Percentiles rank a stretch among this genome's conserved stretches.
These are phyloP conservation scores for Coemansia biformis DNA, from an alignment of 192 early-diverging fungal species.

Conservation along the genomic window DNA sequence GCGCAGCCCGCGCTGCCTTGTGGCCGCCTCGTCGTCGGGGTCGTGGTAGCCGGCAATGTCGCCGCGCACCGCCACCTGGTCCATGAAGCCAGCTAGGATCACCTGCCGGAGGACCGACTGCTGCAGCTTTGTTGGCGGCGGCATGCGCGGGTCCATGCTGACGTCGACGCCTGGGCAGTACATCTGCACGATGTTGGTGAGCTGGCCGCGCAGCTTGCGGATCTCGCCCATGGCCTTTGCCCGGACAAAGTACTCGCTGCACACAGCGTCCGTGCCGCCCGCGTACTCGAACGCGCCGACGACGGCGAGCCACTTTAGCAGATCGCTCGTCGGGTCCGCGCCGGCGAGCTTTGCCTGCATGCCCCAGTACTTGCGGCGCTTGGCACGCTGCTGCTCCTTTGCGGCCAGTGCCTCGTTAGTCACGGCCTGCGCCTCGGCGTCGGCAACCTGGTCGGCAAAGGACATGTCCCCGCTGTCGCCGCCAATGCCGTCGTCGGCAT, in stretches of 20 bases:
- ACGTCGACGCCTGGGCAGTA: constrained; percentile 57
- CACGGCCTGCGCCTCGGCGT: constrained; percentile 54
- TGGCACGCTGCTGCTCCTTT: constrained; percentile 55
- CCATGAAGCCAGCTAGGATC: constrained; percentile 81
- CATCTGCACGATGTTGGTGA: constrained; percentile 65
- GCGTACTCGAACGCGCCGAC: constrained; percentile 85
- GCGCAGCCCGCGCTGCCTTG: constrained; percentile 51
- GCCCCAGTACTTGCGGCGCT: constrained; percentile 65
- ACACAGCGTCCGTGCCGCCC: constrained; percentile 63
- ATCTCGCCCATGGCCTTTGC: constrained; percentile 80
- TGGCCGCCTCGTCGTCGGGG: constrained; percentile 39
- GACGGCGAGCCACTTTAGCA: constrained; percentile 76
- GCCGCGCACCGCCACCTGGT: constrained; percentile 82
- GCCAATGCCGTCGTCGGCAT: constrained; percentile 31
- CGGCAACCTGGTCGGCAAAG: constrained; percentile 36
- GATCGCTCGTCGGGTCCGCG: constrained; percentile 75
- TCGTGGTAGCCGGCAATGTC: constrained; percentile 62
- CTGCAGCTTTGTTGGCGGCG: constrained; percentile 63
- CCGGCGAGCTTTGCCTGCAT: constrained; percentile 55
- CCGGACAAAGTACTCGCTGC: constrained; percentile 77
- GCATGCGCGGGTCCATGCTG: constrained; percentile 60
- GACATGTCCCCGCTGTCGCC: constrained; percentile 31
- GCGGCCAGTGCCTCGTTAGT: constrained; percentile 56
- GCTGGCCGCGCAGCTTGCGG: constrained; percentile 67
- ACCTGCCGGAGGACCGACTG: constrained; percentile 78